Conservation (phyloP, 352 stramenopile genomes). For the Pythium brassicae region DNA sequence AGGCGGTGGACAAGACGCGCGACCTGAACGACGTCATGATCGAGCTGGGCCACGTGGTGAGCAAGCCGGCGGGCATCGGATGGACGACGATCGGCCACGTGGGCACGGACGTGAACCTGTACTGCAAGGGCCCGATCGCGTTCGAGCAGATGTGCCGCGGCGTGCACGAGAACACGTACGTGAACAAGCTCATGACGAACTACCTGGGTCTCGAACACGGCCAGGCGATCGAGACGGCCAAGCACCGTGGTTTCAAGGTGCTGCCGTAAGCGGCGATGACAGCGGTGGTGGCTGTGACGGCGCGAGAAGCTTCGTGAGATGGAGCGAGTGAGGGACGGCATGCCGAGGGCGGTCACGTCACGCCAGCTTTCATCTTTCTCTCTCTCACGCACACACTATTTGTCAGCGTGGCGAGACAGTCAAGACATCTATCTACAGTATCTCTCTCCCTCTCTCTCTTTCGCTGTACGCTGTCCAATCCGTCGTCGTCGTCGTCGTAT, state of each 20-base stretch:
- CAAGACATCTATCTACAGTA: too few relatives aligned
- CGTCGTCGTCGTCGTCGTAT: too few relatives aligned
- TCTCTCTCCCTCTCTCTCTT: too few relatives aligned
- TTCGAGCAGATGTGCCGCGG: conserved; percentile 65
- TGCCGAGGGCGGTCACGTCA: neutral
- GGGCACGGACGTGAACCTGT: conserved; percentile 67
- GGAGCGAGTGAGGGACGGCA: neutral
- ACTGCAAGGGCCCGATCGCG: conserved; percentile 57
- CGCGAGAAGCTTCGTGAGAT: neutral
- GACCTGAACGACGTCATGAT: conserved; percentile 44
- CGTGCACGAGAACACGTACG: conserved; percentile 59
- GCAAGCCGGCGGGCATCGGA: conserved; percentile 32
- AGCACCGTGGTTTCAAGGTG: conserved; percentile 35
- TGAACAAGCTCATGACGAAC: conserved; percentile 76
- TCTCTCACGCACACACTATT: too few relatives aligned
- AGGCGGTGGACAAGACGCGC: conserved; percentile 37
- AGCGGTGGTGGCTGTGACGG: too few relatives aligned
- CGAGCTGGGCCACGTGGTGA: conserved; percentile 52
- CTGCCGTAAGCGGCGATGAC: conserved; percentile 16
- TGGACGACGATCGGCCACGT: conserved; percentile 68
- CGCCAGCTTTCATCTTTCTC: too few relatives aligned
- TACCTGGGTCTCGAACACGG: conserved; percentile 59
- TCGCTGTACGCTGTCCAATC: too few relatives aligned
- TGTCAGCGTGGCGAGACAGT: too few relatives aligned
- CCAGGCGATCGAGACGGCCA: conserved; percentile 54